Evolutionary conservation across 2,329 filamentous ascomycete genomes (phyloP).

Genomic region (Colletotrichum sp.): DNA sequence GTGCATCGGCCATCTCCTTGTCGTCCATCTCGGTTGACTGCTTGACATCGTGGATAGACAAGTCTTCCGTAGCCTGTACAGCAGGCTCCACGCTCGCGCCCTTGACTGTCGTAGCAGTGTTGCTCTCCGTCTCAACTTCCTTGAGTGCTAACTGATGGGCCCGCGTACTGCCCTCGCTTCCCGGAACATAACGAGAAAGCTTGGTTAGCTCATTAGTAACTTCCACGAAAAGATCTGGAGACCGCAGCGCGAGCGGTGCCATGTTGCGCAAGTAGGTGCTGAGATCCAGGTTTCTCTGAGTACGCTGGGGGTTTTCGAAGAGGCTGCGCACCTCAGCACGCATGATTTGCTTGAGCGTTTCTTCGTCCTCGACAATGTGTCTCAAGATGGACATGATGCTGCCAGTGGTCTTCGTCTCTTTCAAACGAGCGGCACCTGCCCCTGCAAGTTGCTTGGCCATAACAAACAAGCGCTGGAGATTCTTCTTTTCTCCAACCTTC

Average conservation of each 20-base stretch:
- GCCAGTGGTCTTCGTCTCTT: constrained; percentile 53
- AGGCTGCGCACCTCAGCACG: constrained; percentile 82
- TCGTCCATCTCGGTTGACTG: constrained; percentile 63
- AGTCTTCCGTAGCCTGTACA: constrained; percentile 49
- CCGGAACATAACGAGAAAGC: constrained; percentile 63
- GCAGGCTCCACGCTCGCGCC: constrained; percentile 41
- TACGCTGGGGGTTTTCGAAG: constrained; percentile 64
- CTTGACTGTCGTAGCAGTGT: constrained; percentile 12
- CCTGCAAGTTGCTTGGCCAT: constrained; percentile 94
- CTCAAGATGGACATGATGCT: constrained; percentile 86
- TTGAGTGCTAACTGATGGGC: constrained; percentile 46
- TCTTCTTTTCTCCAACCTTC: constrained; percentile 82
- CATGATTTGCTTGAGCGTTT: constrained; percentile 91
- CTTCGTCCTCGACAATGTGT: constrained; percentile 93
- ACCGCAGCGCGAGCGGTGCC: constrained; percentile 79
- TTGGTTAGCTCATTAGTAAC: constrained; percentile 86
- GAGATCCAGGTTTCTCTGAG: constrained; percentile 68
- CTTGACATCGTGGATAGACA: constrained; percentile 60
- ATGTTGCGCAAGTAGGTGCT: constrained; percentile 76
- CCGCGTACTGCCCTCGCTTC: constrained; percentile 36
- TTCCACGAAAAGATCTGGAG: constrained; percentile 85
- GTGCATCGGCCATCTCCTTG: constrained; percentile 66
- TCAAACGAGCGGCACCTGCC: constrained; percentile 75
- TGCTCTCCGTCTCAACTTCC: constrained; percentile 31
- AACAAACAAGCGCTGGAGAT: constrained; percentile 87